Evolutionary conservation across 495 filamentous ascomycete species (phyloP).

Genomic region (Daldinia grandis): DNA sequence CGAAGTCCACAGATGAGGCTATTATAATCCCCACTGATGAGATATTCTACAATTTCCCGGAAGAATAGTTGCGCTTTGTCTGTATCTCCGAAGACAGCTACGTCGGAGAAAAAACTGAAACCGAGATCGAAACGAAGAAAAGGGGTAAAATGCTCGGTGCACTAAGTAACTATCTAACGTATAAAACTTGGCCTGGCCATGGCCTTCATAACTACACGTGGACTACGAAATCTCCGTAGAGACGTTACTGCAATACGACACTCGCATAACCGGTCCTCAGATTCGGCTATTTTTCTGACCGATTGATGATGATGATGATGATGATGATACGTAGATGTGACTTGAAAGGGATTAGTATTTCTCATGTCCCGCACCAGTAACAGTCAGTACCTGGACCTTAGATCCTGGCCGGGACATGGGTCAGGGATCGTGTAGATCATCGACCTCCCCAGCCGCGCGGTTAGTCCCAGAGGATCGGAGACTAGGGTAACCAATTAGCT

Average conservation of each 20-base stretch:
- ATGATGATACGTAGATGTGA: not conserved
- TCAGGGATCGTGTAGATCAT: constrained; percentile 5
- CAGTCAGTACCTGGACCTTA: too few species aligned
- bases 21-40: not conserved
- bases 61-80: not conserved
- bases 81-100: not conserved
- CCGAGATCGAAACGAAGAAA: not conserved
- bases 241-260: not conserved
- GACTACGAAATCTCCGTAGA: not conserved
- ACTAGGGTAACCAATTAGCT: constrained; percentile 3
- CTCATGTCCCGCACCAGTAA: not conserved
- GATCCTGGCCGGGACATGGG: not conserved
- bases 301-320: not conserved
- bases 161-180: not conserved
- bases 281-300: not conserved
- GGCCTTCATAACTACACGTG: not conserved
- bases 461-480: constrained; percentile 1
- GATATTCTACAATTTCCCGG: not conserved
- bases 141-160: not conserved
- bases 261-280: not conserved
- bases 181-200: not conserved
- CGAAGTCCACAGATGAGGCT: not conserved
- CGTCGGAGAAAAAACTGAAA: not conserved
- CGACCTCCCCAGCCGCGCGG: constrained; percentile 2
- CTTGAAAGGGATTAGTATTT: not conserved